These are phyloP conservation scores for Lecanicillium sp. DNA, from an alignment of 2,329 filamentous ascomycete genomes.

Conservation along the genomic window DNA sequence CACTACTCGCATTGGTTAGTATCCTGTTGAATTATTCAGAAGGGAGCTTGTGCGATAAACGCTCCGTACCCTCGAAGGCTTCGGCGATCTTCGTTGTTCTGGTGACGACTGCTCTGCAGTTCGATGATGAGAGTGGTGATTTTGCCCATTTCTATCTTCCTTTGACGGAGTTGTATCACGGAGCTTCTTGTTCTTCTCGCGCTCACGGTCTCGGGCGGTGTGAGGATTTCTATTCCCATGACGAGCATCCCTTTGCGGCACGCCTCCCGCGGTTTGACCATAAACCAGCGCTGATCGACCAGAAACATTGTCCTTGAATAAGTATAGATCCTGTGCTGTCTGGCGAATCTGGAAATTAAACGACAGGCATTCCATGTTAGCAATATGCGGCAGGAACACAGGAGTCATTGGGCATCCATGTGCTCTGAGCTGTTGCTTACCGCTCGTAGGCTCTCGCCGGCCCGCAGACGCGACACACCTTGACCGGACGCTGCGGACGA, in stretches of 20 bases:
- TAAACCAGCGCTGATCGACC: constrained; percentile 7
- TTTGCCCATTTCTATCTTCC: too few species aligned
- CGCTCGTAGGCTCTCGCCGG: constrained; percentile 6
- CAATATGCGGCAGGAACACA: too few species aligned
- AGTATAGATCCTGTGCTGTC: constrained; percentile 6
- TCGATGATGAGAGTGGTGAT: too few species aligned
- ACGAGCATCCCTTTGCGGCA: not conserved
- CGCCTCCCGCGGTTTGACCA: not conserved
- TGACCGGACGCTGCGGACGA: too few species aligned
- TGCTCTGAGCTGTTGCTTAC: constrained; percentile 3
- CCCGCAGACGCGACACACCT: not conserved
- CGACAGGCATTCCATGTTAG: not conserved
- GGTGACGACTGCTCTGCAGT: too few species aligned
- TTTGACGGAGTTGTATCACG: too few species aligned
- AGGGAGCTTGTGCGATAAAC: too few species aligned
- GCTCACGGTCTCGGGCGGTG: too few species aligned
- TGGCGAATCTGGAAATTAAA: constrained; percentile 2
- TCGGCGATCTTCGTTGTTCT: not conserved
- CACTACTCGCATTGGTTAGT: not conserved
- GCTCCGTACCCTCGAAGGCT: not conserved
- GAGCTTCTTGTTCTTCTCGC: too few species aligned
- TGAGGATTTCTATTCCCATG: not conserved
- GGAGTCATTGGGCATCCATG: too few species aligned
- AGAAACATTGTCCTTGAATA: constrained; percentile 4
- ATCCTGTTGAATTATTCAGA: too few species aligned